phyloP scores from a whole-genome alignment of 2,329 filamentous ascomycete genomes.

The Trichophyton verrucosum region DNA sequence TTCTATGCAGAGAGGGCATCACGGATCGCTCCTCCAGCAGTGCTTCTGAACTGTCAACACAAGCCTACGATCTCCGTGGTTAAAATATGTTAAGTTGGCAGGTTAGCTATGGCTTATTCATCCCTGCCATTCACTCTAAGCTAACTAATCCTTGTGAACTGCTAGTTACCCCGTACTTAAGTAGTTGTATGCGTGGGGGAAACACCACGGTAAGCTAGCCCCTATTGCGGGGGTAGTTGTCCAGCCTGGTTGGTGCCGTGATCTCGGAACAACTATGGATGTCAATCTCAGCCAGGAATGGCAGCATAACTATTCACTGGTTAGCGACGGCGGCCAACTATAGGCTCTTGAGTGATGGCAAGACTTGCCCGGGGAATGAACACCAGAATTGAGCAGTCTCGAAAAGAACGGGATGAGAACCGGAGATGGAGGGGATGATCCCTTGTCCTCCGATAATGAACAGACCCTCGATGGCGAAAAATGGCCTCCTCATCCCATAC shows the following conservation, averaged over 20 bases:
- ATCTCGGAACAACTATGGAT: neutral
- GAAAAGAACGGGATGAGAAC: too few relatives aligned
- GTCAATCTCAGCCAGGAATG: neutral
- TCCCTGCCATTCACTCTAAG: neutral
- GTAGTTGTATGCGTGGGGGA: neutral
- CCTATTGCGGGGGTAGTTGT: neutral
- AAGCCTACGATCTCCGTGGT: neutral
- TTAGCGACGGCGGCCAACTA: neutral
- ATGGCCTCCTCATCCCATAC: too few relatives aligned
- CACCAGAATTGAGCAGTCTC: too few relatives aligned
- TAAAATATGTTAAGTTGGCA: neutral
- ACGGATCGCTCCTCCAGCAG: too few relatives aligned
- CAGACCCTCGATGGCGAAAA: too few relatives aligned
- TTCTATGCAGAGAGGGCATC: too few relatives aligned
- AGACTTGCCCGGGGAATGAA: too few relatives aligned
- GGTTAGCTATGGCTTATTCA: too few relatives aligned
- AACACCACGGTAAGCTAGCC: neutral
- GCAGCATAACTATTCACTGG: neutral
- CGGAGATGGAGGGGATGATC: too few relatives aligned
- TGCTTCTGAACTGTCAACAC: neutral
- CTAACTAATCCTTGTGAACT: neutral
- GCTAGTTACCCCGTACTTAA: neutral
- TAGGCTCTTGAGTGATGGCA: too few relatives aligned
- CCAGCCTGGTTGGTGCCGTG: neutral
- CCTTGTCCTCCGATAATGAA: too few relatives aligned